Evolutionary conservation across 805 yeast species (phyloP).

Genomic region (Candida schatavii): DNA sequence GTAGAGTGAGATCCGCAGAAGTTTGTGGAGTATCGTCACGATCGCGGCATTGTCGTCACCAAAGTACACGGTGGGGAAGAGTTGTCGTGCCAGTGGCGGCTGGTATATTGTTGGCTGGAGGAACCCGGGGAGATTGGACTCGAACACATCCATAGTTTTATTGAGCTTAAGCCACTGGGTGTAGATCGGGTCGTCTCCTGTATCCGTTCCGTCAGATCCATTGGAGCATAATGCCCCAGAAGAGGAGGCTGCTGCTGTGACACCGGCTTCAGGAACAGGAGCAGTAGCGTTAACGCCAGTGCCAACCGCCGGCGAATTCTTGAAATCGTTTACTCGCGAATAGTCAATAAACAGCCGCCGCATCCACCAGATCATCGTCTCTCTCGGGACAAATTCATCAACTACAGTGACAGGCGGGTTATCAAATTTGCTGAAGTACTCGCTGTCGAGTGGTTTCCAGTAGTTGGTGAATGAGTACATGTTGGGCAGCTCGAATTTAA

Average conservation of each 20-base stretch:
- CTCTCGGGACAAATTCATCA: constrained; percentile 2
- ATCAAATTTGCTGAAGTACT: constrained; percentile 22
- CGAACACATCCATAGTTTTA: constrained; percentile 25
- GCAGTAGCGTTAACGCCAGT: constrained; percentile 22
- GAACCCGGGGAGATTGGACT: constrained; percentile 23
- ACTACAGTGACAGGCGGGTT: neutral
- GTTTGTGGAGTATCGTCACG: constrained; percentile 25
- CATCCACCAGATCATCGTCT: constrained; percentile 33
- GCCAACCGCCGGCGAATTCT: constrained; percentile 6
- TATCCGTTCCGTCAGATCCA: constrained; percentile 20
- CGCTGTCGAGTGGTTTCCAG: constrained; percentile 34
- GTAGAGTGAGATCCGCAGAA: constrained; percentile 29
- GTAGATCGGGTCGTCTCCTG: constrained; percentile 10
- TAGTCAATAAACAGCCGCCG: constrained; percentile 27
- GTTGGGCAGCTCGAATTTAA: constrained; percentile 28
- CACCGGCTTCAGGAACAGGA: neutral
- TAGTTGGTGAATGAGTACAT: constrained; percentile 29
- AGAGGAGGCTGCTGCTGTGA: too few species aligned
- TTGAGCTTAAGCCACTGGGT: constrained; percentile 28
- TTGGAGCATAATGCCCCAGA: too few species aligned
- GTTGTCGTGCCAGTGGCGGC: constrained; percentile 18
- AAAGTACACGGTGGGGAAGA: constrained; percentile 33
- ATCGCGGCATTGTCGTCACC: constrained; percentile 36
- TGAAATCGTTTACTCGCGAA: constrained; percentile 29
- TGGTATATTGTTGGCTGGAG: constrained; percentile 32